Evolutionary conservation across 2,329 filamentous ascomycete species (phyloP), one percentile per base, ranked within the genome.

Genomic region (Exophiala viscosa): DNA sequence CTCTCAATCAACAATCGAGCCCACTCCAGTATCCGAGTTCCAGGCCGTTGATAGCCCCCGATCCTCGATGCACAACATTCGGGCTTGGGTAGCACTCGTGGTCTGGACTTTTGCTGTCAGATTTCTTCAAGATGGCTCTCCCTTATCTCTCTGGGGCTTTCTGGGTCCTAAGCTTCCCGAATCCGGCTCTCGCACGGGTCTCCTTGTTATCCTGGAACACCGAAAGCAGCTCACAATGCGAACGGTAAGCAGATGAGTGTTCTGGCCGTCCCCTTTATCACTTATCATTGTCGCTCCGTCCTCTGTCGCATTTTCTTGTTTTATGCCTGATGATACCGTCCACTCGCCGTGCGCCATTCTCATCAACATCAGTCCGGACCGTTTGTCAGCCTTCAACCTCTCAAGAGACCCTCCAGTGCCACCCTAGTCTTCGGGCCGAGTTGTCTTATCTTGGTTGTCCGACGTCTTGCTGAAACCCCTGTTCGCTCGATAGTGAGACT

Each of bases 391-490:
- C n/a, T 42, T 15, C 38, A 13, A 9, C 2, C 11, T 18, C 35
- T 40, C 5, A 40, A 8, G 20, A 20, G 14, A n/a, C 23, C 23
- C 23, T 28, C 23, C 23, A 23, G 23, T 54, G 41, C 40, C 45
- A 23, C 40, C 51, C 51, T 11, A 32, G 15, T 49, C 45, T 15
- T 46, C 46, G 14, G 34, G 5, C 20, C 28, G 18, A 55, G 48
- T 54, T 51, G 52, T 55, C 52, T 55, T 50, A 44, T 51, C 48
- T 28, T 36, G 43, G 47, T 50, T 54, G 47, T 41, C 38, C 15
- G 17, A 44, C 38, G 39, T 36, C 48, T 54, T 41, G 47, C 32
- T n/a, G 17, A 47, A 18, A 33, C 42, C 32, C 20, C 31, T 46
- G 43, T 33, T 48, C 48, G 36, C 43, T 50, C 10, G 14, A 35